phyloP scores from a whole-genome alignment of 345 rosid genomes.

The Hypericum androsaemum region DNA sequence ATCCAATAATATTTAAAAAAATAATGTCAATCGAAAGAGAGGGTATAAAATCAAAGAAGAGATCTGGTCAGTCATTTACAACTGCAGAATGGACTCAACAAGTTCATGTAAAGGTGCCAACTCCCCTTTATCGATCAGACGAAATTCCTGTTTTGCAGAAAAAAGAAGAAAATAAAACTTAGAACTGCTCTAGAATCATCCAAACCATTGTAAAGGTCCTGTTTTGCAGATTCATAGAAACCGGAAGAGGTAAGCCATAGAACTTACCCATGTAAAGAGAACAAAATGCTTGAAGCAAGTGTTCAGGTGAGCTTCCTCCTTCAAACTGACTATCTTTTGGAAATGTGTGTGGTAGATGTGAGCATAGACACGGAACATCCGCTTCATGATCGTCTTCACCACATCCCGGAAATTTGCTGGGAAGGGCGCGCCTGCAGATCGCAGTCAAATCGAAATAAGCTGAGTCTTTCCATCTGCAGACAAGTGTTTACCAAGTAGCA shows the following conservation, averaged over 20 bases:
- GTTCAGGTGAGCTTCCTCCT: slow-evolving; percentile 99
- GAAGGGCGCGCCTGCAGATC: slow-evolving; percentile 75
- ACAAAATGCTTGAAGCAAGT: slow-evolving; percentile 99
- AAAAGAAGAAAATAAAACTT: slow-evolving; percentile 1
- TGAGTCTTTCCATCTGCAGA: not conserved
- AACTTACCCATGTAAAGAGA: slow-evolving; percentile 83
- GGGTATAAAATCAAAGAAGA: too few relatives aligned
- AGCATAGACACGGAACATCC: slow-evolving; percentile 93
- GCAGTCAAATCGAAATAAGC: not conserved
- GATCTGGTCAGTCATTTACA: too few relatives aligned
- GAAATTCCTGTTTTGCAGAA: slow-evolving; percentile 59
- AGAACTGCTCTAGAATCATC: not conserved
- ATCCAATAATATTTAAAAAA: too few relatives aligned
- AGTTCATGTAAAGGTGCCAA: slow-evolving; percentile 96
- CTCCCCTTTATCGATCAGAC: slow-evolving; percentile 92
- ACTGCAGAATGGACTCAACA: slow-evolving; percentile 52
- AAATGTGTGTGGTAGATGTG: slow-evolving; percentile 95
- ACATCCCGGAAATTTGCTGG: slow-evolving; percentile 95
- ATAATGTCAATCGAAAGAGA: too few relatives aligned
- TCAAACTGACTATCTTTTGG: slow-evolving; percentile 96
- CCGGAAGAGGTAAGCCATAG: not conserved
- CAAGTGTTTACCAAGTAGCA: too few relatives aligned
- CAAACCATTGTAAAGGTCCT: not conserved
- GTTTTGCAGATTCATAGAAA: too few relatives aligned
- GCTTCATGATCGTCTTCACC: slow-evolving; percentile 88